Percentiles rank a stretch among this genome's conserved stretches.
Conservation (phyloP, 352 stramenopile species). For the Plasmopara viticola region DNA sequence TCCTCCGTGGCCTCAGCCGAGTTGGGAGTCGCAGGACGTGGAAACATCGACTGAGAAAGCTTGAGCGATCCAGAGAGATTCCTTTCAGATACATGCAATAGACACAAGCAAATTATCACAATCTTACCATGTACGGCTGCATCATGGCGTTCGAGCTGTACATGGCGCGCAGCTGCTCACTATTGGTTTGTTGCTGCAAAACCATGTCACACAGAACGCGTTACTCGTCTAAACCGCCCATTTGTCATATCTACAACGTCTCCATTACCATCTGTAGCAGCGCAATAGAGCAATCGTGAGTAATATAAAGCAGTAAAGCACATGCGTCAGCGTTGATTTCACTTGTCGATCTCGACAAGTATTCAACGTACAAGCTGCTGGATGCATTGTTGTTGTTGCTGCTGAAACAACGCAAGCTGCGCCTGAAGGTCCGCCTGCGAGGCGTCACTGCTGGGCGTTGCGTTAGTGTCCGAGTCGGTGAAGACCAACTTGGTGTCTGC, state of each 20-base stretch:
- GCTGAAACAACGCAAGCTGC: constrained; percentile 49
- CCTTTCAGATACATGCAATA: background rate
- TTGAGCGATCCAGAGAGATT: constrained; percentile 12
- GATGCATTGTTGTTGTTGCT: constrained; percentile 58
- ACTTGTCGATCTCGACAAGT: background rate
- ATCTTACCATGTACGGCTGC: constrained; percentile 73
- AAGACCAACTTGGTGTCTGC: constrained; percentile 27
- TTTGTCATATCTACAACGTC: background rate
- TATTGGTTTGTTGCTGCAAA: constrained; percentile 50
- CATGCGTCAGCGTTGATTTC: constrained; percentile 7
- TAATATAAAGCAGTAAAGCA: background rate
- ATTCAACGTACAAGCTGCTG: constrained; percentile 35
- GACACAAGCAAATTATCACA: background rate
- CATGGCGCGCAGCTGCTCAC: constrained; percentile 75
- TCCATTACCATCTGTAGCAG: constrained; percentile 29
- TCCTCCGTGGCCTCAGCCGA: constrained; percentile 61
- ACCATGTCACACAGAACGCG: constrained; percentile 4
- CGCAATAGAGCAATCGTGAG: constrained; percentile 1
- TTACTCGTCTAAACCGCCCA: too few species aligned
- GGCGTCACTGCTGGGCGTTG: constrained; percentile 18
- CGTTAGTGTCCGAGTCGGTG: constrained; percentile 19
- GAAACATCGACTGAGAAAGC: constrained; percentile 63
- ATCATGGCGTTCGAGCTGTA: constrained; percentile 81
- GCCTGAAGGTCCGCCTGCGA: constrained; percentile 36
- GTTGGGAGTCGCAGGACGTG: constrained; percentile 41